Conservation (phyloP, 108 stramenopile genomes). For the Schizochytrium sp. region DNA sequence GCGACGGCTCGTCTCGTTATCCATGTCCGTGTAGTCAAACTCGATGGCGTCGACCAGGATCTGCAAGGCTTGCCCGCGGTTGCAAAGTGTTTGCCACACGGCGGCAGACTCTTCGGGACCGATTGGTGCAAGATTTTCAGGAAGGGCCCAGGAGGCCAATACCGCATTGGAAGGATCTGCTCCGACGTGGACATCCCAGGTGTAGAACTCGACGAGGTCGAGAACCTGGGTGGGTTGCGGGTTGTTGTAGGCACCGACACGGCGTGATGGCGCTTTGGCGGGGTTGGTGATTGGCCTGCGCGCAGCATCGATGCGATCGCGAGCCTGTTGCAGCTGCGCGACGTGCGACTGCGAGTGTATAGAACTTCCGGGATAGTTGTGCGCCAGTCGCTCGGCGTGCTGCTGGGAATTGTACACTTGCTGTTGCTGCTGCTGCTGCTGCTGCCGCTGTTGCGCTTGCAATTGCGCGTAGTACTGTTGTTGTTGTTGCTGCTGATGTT, state of each 20-base stretch:
- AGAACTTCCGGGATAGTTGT: background rate
- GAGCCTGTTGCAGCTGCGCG: background rate
- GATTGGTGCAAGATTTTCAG: background rate
- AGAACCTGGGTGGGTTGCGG: background rate
- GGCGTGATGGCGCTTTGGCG: background rate
- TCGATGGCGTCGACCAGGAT: background rate
- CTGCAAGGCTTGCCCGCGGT: background rate
- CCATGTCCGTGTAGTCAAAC: background rate
- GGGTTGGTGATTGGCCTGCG: background rate
- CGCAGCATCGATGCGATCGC: background rate
- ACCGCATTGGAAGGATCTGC: background rate
- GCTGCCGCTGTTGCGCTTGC: background rate
- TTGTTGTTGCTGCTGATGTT: background rate
- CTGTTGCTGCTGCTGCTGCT: background rate
- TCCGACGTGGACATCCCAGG: background rate
- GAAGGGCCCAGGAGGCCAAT: background rate
- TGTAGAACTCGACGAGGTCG: background rate
- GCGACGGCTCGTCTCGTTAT: background rate
- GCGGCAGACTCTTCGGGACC: background rate
- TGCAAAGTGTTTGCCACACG: background rate
- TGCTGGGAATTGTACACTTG: background rate
- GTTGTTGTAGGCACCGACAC: background rate
- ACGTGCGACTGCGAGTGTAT: background rate
- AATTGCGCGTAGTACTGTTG: background rate
- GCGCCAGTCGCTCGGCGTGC: background rate